These are phyloP conservation scores for Pseudogymnoascus sp. DNA, from an alignment of 2,329 filamentous ascomycete genomes.

Conservation along the genomic window DNA sequence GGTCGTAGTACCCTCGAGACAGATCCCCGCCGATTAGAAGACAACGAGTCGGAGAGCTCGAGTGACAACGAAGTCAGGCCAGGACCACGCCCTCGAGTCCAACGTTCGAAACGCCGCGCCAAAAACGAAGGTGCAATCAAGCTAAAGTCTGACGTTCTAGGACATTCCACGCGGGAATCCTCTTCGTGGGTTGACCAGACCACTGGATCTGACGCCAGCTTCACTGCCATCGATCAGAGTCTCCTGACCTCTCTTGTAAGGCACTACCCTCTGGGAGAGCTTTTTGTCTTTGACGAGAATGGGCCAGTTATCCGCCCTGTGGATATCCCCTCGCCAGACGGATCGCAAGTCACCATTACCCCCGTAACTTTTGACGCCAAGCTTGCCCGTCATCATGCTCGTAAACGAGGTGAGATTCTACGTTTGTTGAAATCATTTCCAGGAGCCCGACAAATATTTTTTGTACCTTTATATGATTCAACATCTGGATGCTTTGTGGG, in stretches of 20 bases:
- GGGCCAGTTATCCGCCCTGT: not conserved
- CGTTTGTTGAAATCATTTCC: conserved; percentile 15
- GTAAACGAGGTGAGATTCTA: not conserved
- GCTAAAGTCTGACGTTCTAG: conserved; percentile 19
- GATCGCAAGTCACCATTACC: not conserved
- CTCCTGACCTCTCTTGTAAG: not conserved
- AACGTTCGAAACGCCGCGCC: not conserved
- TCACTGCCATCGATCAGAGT: conserved; percentile 16
- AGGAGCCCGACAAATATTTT: conserved; percentile 25
- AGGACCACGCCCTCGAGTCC: not conserved
- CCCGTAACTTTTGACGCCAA: not conserved
- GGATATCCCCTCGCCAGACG: not conserved
- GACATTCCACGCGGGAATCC: conserved; percentile 12
- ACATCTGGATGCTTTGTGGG: conserved; percentile 21
- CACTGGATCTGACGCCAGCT: conserved; percentile 8
- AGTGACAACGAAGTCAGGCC: conserved; percentile 13
- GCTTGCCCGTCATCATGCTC: conserved; percentile 6
- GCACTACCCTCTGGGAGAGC: not conserved
- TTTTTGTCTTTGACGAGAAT: not conserved
- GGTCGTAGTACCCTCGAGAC: conserved; percentile 20
- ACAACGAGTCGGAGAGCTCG: conserved; percentile 10
- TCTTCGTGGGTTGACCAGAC: conserved; percentile 18
- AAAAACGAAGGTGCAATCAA: not conserved
- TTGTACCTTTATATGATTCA: conserved; percentile 27
- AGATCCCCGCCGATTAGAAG: conserved; percentile 14